Evolutionary conservation across 2,329 filamentous ascomycete genomes (phyloP).

Genomic region (Fusarium sp.): DNA sequence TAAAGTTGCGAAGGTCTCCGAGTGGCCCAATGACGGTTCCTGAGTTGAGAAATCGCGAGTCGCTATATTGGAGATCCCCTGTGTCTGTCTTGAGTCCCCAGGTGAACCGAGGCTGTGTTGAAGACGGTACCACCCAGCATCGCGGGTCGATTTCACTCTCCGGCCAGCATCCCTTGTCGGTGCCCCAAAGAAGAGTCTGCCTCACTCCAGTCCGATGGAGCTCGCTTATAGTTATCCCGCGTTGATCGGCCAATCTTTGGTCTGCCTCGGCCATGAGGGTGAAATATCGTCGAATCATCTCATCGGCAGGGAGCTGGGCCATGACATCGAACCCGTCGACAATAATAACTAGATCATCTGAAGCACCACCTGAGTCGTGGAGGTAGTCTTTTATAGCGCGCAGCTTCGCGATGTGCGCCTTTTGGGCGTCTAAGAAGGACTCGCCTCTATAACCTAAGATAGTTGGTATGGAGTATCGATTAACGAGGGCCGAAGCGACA

Average conservation of each 20-base stretch:
- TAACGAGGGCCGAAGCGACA: slow-evolving; percentile 37
- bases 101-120: slow-evolving; percentile 28
- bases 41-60: slow-evolving; percentile 40
- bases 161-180: slow-evolving; percentile 41
- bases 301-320: slow-evolving; percentile 42
- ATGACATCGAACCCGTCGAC: slow-evolving; percentile 45
- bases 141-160: slow-evolving; percentile 19
- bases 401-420: slow-evolving; percentile 42
- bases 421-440: slow-evolving; percentile 28
- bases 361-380: not conserved
- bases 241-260: slow-evolving; percentile 36
- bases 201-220: slow-evolving; percentile 27
- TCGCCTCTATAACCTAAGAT: slow-evolving; percentile 41
- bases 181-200: slow-evolving; percentile 43
- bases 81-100: slow-evolving; percentile 36
- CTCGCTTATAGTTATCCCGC: slow-evolving; percentile 34
- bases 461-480: slow-evolving; percentile 41
- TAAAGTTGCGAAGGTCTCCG: slow-evolving; percentile 36
- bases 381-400: slow-evolving; percentile 35
- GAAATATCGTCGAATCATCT: slow-evolving; percentile 44
- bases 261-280: slow-evolving; percentile 23
- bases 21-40: slow-evolving; percentile 43
- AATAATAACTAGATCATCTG: slow-evolving; percentile 42
- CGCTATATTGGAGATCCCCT: slow-evolving; percentile 19
- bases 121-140: slow-evolving; percentile 41